Conservation (phyloP, 768 basidiomycete genomes). For the Strobilomyces dryophilus region DNA sequence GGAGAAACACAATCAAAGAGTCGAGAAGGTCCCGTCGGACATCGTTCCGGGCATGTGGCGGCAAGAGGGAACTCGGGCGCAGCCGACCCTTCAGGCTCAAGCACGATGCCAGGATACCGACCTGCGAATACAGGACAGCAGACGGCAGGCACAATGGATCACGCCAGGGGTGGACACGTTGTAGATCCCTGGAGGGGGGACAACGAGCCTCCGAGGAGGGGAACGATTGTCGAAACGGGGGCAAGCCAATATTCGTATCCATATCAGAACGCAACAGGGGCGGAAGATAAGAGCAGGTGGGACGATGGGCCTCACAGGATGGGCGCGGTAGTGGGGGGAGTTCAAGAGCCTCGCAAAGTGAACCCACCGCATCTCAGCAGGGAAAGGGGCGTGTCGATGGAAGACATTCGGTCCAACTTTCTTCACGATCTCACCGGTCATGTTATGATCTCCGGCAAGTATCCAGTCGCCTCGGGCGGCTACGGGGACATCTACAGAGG, state of each 20-base stretch:
- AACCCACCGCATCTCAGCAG: background rate
- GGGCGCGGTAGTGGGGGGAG: background rate
- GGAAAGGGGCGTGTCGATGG: background rate
- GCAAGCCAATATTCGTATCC: background rate
- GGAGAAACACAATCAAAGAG: background rate
- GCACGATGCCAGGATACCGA: background rate
- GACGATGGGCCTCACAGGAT: background rate
- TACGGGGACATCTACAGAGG: background rate
- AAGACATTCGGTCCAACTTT: background rate
- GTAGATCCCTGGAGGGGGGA: background rate
- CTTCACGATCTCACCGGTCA: background rate
- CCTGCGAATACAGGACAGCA: background rate
- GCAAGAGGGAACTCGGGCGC: too few species aligned
- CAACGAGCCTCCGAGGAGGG: background rate
- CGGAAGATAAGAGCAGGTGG: background rate
- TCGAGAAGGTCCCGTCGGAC: too few species aligned
- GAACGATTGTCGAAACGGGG: background rate
- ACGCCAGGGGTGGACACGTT: background rate
- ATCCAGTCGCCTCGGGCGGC: background rate
- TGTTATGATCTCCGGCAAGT: background rate
- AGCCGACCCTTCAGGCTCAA: background rate
- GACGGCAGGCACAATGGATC: background rate
- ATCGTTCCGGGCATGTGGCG: too few species aligned
- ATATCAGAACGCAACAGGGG: background rate
- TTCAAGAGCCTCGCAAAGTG: background rate